A percentile compares a stretch with the other conserved stretches of the same genome.
Conservation (phyloP, 1,284 basidiomycete species). For the Schizophyllum amplum region DNA sequence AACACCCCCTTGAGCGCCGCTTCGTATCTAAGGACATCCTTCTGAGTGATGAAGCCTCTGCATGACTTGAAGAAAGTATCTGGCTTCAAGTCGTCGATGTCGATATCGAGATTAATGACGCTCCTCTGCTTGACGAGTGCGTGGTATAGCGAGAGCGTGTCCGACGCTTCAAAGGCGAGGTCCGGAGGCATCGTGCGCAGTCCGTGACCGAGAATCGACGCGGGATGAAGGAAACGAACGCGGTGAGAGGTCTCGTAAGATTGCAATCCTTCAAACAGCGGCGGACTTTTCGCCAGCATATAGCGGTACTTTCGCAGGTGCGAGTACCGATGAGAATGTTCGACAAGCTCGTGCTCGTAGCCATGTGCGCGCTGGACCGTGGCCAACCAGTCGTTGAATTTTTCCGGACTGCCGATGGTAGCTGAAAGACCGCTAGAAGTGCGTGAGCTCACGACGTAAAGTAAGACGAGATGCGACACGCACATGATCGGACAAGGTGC, state of each 20-base stretch:
- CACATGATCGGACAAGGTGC: slow-evolving; percentile 65
- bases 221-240: slow-evolving; percentile 52
- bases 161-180: slow-evolving; percentile 50
- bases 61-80: slow-evolving; percentile 31
- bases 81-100: slow-evolving; percentile 29
- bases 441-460: neutral
- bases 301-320: slow-evolving; percentile 64
- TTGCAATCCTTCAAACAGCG: slow-evolving; percentile 31
- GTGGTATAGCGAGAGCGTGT: slow-evolving; percentile 43
- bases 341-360: slow-evolving; percentile 48
- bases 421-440: slow-evolving; percentile 56
- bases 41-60: slow-evolving; percentile 37
- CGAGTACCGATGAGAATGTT: slow-evolving; percentile 62
- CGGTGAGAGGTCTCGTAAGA: slow-evolving; percentile 27
- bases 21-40: slow-evolving; percentile 55
- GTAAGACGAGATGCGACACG: slow-evolving; percentile 13
- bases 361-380: slow-evolving; percentile 52
- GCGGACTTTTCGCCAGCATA: slow-evolving; percentile 18
- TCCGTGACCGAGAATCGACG: slow-evolving; percentile 45
- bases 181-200: slow-evolving; percentile 45
- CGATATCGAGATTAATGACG: slow-evolving; percentile 22
- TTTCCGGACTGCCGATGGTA: slow-evolving; percentile 55
- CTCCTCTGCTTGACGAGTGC: slow-evolving; percentile 29
- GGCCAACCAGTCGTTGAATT: slow-evolving; percentile 57
- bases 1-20: slow-evolving; percentile 38